These are phyloP conservation scores for Globisporangium rhizosaccharum DNA, from an alignment of 352 stramenopile species.

Conservation along the genomic window DNA sequence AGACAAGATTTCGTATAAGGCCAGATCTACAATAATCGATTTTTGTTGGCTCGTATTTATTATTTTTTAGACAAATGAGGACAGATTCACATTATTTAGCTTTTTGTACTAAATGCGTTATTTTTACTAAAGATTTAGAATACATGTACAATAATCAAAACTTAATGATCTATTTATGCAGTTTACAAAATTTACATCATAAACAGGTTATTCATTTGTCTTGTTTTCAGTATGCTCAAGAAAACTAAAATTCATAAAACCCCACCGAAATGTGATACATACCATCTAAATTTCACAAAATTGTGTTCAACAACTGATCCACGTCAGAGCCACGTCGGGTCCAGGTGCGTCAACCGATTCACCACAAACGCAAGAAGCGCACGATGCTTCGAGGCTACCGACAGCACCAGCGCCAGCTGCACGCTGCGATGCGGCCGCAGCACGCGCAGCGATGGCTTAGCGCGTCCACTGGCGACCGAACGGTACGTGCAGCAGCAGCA, in stretches of 20 bases:
- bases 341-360: neutral
- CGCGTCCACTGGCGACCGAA: neutral
- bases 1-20: neutral
- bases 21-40: neutral
- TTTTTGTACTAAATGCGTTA: neutral
- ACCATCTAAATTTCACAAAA: too few relatives aligned
- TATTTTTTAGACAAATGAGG: neutral
- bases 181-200: neutral
- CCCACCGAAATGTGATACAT: too few relatives aligned
- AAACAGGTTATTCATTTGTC: neutral
- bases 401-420: neutral
- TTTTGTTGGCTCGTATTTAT: neutral
- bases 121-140: neutral
- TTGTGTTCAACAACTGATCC: too few relatives aligned
- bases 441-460: neutral
- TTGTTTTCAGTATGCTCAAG: neutral
- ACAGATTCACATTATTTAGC: neutral
- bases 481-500: neutral
- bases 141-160: neutral
- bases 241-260: too few relatives aligned
- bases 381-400: neutral
- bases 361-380: neutral
- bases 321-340: too few relatives aligned
- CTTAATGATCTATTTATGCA: neutral
- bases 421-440: constrained; percentile 1